Conservation (phyloP, 345 rosid species). For the Theobroma cacao region DNA sequence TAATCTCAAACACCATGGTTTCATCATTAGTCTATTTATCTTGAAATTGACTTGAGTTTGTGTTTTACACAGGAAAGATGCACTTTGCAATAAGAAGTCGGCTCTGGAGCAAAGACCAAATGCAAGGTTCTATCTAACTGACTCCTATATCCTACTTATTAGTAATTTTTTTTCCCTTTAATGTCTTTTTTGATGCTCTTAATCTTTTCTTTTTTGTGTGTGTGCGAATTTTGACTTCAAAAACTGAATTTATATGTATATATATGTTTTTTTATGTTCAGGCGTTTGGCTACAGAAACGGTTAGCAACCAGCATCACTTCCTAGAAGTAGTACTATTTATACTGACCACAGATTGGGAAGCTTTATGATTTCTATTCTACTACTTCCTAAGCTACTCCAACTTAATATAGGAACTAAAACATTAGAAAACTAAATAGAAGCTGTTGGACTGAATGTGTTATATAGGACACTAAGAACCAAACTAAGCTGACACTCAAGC, state of each 20-base stretch:
- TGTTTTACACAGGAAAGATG: neutral
- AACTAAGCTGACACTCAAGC: neutral
- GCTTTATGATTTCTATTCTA: neutral
- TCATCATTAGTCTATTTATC: neutral
- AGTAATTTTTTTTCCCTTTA: neutral
- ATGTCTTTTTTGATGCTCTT: neutral
- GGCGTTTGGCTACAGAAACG: neutral
- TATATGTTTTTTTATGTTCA: neutral
- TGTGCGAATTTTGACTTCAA: neutral
- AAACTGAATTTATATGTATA: neutral
- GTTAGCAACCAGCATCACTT: neutral
- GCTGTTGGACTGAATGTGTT: neutral
- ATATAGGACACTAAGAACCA: neutral
- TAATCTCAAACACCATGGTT: neutral
- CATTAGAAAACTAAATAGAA: neutral
- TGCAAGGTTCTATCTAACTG: neutral
- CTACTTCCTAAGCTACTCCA: neutral
- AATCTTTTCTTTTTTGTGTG: neutral
- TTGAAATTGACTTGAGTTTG: neutral
- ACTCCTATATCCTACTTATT: too few relatives aligned
- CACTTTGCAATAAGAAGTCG: neutral
- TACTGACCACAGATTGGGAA: neutral
- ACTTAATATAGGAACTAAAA: neutral
- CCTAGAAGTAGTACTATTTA: neutral
- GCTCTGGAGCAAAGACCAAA: conserved; percentile 9